Evolutionary conservation across 352 stramenopile species (phyloP).

Genomic region (Phytopythium chamaehyphon): DNA sequence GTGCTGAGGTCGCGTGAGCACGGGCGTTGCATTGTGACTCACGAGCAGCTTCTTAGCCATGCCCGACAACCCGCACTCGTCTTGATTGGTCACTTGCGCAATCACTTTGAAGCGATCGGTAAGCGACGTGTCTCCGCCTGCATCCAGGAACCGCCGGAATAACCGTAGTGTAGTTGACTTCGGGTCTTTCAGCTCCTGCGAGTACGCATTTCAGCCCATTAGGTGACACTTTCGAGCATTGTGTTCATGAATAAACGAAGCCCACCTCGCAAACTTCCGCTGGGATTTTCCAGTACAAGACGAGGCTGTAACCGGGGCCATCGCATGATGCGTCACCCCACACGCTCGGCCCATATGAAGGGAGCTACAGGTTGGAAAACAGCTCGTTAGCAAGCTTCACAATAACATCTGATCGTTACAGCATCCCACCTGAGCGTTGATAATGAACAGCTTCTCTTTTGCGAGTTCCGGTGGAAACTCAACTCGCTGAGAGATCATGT

Average conservation of each 20-base stretch:
- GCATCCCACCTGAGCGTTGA: constrained; percentile 72
- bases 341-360: constrained; percentile 70
- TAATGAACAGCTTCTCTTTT: constrained; percentile 66
- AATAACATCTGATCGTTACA: no score
- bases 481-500: constrained; percentile 72
- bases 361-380: constrained; percentile 29
- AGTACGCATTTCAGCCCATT: not conserved
- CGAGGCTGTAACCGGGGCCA: constrained; percentile 67
- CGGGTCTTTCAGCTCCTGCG: constrained; percentile 53
- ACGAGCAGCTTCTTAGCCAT: constrained; percentile 74
- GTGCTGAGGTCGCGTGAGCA: constrained; percentile 82
- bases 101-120: constrained; percentile 87
- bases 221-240: not conserved
- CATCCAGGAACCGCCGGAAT: constrained; percentile 69
- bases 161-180: constrained; percentile 53
- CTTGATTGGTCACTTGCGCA: constrained; percentile 78
- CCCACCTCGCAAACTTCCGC: constrained; percentile 48
- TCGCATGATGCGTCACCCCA: constrained; percentile 64
- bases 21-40: constrained; percentile 77
- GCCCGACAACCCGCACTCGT: constrained; percentile 74
- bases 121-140: constrained; percentile 54
- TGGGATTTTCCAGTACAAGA: constrained; percentile 82
- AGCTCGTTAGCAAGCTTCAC: not conserved
- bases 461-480: constrained; percentile 52
- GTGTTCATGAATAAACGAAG: not conserved